Evolutionary conservation across 169 alveolate species (phyloP).

Genomic region (Cryptosporidium bovis): DNA sequence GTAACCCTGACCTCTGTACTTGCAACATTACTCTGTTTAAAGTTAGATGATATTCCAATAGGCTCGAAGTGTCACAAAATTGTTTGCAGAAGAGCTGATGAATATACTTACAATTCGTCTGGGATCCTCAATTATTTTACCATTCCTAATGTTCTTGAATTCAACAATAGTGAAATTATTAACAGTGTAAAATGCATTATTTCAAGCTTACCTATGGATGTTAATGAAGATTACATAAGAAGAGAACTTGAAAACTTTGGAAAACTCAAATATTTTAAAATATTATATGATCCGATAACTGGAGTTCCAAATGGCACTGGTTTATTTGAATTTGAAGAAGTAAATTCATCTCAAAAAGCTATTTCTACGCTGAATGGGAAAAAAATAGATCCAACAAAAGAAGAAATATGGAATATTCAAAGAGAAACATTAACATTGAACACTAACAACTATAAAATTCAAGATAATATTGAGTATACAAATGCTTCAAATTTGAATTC

Average conservation of each 20-base stretch:
- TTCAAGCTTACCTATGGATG: slow-evolving; percentile 35
- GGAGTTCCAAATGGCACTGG: slow-evolving; percentile 60
- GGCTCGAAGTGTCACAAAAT: neutral
- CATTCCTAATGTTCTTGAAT: slow-evolving; percentile 6
- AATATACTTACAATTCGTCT: neutral
- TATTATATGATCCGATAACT: slow-evolving; percentile 58
- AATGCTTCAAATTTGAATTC: slow-evolving; percentile 14
- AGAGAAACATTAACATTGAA: slow-evolving; percentile 12
- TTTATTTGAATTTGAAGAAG: slow-evolving; percentile 63
- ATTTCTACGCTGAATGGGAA: slow-evolving; percentile 46
- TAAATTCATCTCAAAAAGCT: slow-evolving; percentile 34
- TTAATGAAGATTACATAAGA: slow-evolving; percentile 27
- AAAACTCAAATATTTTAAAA: slow-evolving; percentile 16
- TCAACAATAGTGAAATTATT: neutral
- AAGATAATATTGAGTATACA: slow-evolving; percentile 25
- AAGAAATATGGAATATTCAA: slow-evolving; percentile 66
- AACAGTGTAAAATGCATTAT: slow-evolving; percentile 32
- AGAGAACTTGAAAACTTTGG: slow-evolving; percentile 48
- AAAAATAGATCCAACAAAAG: slow-evolving; percentile 40
- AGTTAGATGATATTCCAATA: slow-evolving; percentile 34
- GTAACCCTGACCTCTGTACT: slow-evolving; percentile 23
- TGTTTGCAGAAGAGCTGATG: slow-evolving; percentile 26
- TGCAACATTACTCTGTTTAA: slow-evolving; percentile 19
- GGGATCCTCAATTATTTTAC: slow-evolving; percentile 2
- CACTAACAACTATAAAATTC: neutral